Evolutionary conservation across 495 filamentous ascomycete genomes (phyloP).

Genomic region (Friedmanniomyces endolithicus): DNA sequence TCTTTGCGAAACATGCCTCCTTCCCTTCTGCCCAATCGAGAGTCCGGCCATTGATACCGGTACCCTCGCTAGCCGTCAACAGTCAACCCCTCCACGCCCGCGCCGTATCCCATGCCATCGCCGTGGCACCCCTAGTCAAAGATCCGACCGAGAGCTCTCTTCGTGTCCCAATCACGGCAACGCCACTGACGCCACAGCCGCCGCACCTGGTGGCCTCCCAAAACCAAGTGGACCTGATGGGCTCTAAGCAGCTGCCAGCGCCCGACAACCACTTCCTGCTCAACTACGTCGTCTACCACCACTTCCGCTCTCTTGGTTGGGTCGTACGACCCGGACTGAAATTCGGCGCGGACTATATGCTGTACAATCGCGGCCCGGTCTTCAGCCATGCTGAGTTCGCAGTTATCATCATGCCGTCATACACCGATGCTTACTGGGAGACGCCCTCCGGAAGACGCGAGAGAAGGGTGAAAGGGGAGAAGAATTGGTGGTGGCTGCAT

Average conservation of each 20-base stretch:
- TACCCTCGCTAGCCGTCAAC: background rate
- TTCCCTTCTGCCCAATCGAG: slow-evolving; percentile 37
- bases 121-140: background rate
- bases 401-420: slow-evolving; percentile 70
- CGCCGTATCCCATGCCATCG: background rate
- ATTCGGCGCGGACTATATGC: slow-evolving; percentile 83
- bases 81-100: background rate
- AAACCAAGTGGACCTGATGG: too few relatives aligned
- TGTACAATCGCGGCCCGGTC: slow-evolving; percentile 90
- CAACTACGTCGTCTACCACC: slow-evolving; percentile 82
- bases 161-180: slow-evolving; percentile 1
- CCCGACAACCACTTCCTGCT: slow-evolving; percentile 76
- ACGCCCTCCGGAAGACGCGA: slow-evolving; percentile 37
- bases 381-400: slow-evolving; percentile 93
- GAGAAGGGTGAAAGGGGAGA: slow-evolving; percentile 37
- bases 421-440: slow-evolving; percentile 61
- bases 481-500: slow-evolving; percentile 86
- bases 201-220: slow-evolving; percentile 16
- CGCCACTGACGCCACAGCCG: slow-evolving; percentile 1
- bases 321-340: slow-evolving; percentile 89
- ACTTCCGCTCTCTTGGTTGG: slow-evolving; percentile 94
- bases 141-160: slow-evolving; percentile 25
- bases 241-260: slow-evolving; percentile 17
- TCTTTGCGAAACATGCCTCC: slow-evolving; percentile 56
- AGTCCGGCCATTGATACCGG: background rate